Conservation (phyloP, 1,284 basidiomycete species). For the Peniophora sp. region DNA sequence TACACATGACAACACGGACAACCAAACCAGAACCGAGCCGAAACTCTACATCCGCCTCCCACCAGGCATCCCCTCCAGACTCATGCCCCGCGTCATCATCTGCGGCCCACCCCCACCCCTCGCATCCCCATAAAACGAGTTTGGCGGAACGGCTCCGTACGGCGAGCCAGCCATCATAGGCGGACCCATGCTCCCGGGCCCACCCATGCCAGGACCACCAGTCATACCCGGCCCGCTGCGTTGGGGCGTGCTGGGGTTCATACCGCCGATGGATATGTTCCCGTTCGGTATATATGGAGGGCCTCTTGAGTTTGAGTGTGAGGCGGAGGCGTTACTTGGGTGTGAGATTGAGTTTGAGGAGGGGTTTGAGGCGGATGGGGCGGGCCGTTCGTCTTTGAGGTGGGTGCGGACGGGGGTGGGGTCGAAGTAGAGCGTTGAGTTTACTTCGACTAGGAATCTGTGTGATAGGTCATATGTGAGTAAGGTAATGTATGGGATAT, state of each 20-base stretch:
- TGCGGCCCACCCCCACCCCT: conserved; percentile 18
- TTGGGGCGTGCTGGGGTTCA: conserved; percentile 1
- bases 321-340: conserved; percentile 20
- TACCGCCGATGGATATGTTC: conserved; percentile 10
- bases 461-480: background rate
- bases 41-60: too few species aligned
- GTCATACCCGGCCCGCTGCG: conserved; percentile 21
- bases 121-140: conserved; percentile 25
- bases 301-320: conserved; percentile 2
- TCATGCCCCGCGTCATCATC: conserved; percentile 15
- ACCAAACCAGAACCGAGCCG: too few species aligned
- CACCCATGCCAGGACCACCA: conserved; percentile 14
- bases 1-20: too few species aligned
- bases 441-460: conserved; percentile 50
- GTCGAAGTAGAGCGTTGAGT: conserved; percentile 61
- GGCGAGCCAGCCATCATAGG: conserved; percentile 14
- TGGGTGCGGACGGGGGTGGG: conserved; percentile 38
- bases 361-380: conserved; percentile 6
- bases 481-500: background rate
- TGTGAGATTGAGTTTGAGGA: conserved; percentile 17
- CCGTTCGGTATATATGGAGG: conserved; percentile 21
- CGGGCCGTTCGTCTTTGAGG: conserved; percentile 27
- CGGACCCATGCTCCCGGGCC: conserved; percentile 16
- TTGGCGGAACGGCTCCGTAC: conserved; percentile 23
- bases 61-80: conserved; percentile 17